Evolutionary conservation across 2,329 filamentous ascomycete genomes (phyloP), one percentile per base, ranked within the genome.

Genomic region (Nothopassalora personata): DNA sequence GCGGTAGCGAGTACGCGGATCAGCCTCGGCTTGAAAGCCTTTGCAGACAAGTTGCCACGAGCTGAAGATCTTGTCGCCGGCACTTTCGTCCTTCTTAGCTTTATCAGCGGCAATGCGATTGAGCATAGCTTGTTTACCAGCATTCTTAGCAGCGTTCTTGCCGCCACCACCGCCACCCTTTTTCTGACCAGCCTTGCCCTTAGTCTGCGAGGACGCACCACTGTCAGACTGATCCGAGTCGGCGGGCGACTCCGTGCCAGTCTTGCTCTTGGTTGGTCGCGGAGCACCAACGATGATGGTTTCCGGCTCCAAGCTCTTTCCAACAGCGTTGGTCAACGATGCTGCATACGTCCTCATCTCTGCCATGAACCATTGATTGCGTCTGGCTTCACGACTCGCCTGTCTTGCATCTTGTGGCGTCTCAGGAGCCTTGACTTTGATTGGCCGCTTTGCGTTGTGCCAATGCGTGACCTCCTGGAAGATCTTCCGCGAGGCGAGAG

Each of bases 301-400:
- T 68, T 90, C 86, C 0, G 86, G 86, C 27, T 87, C 79, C 5
- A 90, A 77, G 2, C 75, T 76, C 63, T 85, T 88, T 3, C 86
- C 86, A 1, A 80, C 76, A 0, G 83, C 78, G 58, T 85, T 86
- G 0, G 86, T 88, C 50, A 91, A 76, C 71, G 86, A 89, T 11
- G 85, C 86, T 1, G 88, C 86, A 69, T 91, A 91, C 1, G 80
- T 77, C 30, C 80, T 79, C 73, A 88, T 88, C 59, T 89, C 85
- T 1, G 81, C 80, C 82, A 89, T 87, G 67, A 84, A 85, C 54
- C 77, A 78, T 66, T 91, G 87, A 48, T 87, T 85, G 55, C 75
- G 75, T 61, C 75, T 79, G 54, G 71, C 72, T 6, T 77, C 75
- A 60, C 69, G 76, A 55, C 70, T 72, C 53, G 71, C 73, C 64